Conservation (phyloP, 805 yeast species). For the Brettanomyces custersianus region DNA sequence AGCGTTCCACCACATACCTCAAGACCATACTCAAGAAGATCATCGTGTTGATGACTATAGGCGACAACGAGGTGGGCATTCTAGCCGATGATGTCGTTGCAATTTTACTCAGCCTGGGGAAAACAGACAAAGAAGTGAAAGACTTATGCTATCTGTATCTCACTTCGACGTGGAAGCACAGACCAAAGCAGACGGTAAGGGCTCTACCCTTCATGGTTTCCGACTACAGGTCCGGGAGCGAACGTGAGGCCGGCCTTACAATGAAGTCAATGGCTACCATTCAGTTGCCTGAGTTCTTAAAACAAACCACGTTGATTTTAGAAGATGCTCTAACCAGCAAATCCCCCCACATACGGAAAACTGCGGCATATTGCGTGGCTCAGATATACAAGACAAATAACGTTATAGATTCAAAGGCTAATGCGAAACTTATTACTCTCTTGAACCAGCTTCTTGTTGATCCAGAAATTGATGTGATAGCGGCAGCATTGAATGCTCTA, state of each 20-base stretch:
- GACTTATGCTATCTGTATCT: constrained; percentile 64
- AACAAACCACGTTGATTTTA: constrained; percentile 34
- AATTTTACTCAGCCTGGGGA: constrained; percentile 32
- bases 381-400: constrained; percentile 49
- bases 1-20: constrained; percentile 25
- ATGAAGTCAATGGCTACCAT: constrained; percentile 57
- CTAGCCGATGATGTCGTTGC: constrained; percentile 56
- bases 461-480: constrained; percentile 48
- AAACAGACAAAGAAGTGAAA: constrained; percentile 54
- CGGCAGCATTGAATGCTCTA: constrained; percentile 65
- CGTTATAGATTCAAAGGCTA: constrained; percentile 29
- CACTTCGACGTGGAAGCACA: constrained; percentile 47
- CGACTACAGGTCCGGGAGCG: constrained; percentile 29
- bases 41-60: constrained; percentile 76
- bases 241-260: constrained; percentile 52
- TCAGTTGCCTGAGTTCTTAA: constrained; percentile 41
- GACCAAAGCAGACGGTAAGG: constrained; percentile 45
- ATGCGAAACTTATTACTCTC: constrained; percentile 33
- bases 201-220: constrained; percentile 46
- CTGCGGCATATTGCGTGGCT: constrained; percentile 64
- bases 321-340: constrained; percentile 29
- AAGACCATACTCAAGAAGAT: constrained; percentile 57
- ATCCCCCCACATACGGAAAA: constrained; percentile 48
- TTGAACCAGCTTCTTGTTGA: constrained; percentile 51
- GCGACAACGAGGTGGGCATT: constrained; percentile 64